Percentiles rank a stretch among this genome's conserved stretches.
Evolutionary conservation across 2,329 filamentous ascomycete species (phyloP).

Genomic region (Tolypocladium tundrense): DNA sequence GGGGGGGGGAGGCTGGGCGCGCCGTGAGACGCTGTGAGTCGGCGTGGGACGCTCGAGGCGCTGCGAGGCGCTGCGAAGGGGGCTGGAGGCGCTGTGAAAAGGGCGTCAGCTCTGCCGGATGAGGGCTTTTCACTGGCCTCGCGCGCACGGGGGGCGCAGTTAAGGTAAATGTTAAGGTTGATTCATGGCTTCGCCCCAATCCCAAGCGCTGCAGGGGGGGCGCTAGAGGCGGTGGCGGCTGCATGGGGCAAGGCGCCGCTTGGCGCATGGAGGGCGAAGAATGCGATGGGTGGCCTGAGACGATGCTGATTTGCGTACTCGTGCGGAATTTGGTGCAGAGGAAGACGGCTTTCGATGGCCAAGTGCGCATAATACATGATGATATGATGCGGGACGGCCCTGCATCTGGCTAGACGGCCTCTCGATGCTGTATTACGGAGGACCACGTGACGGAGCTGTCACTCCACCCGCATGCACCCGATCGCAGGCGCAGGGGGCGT

Average conservation of each 20-base stretch:
- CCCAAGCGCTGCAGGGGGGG: background rate
- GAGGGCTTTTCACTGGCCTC: background rate
- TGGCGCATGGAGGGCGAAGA: background rate
- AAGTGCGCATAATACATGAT: too few relatives aligned
- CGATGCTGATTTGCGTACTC: background rate
- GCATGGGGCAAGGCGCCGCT: background rate
- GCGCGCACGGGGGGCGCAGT: background rate
- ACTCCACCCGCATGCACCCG: too few relatives aligned
- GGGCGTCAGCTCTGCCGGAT: background rate
- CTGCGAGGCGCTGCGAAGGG: background rate
- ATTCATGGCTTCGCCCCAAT: background rate
- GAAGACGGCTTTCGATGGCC: too few relatives aligned
- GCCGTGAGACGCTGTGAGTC: too few relatives aligned
- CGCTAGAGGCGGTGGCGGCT: background rate
- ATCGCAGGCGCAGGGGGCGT: too few relatives aligned
- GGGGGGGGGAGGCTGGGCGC: too few relatives aligned
- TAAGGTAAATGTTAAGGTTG: constrained; percentile 1
- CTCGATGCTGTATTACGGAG: too few relatives aligned
- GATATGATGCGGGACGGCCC: too few relatives aligned
- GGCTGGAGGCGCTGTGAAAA: background rate
- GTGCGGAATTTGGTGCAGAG: too few relatives aligned
- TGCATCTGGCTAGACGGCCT: too few relatives aligned
- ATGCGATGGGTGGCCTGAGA: background rate
- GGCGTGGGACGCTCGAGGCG: too few relatives aligned
- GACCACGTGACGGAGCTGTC: too few relatives aligned